A percentile compares a stretch with the other conserved stretches of the same genome.
These are phyloP conservation scores for Royoungia palumana DNA, from an alignment of 768 basidiomycete species.

Conservation along the genomic window DNA sequence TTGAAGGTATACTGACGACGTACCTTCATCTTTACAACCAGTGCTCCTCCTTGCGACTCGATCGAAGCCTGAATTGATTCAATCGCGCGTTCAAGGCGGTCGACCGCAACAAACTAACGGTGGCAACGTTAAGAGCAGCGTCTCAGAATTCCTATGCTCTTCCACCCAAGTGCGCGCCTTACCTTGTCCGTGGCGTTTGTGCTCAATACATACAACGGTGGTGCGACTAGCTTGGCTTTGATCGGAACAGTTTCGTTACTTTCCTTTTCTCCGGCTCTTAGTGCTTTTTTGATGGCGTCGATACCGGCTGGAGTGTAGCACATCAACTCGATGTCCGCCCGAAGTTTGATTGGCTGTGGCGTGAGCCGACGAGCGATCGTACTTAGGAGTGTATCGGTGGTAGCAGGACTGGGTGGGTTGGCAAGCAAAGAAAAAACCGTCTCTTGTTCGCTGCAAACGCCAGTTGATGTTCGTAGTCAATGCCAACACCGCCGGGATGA, in stretches of 20 bases:
- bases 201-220: constrained; percentile 92
- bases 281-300: constrained; percentile 91
- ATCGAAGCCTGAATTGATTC: constrained; percentile 86
- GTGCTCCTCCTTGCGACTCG: constrained; percentile 76
- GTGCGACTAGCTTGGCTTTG: constrained; percentile 95
- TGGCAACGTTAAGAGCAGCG: neutral
- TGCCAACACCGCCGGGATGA: neutral
- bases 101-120: constrained; percentile 76
- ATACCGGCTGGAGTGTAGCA: constrained; percentile 96
- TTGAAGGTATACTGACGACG: neutral
- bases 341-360: constrained; percentile 97
- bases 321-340: constrained; percentile 95
- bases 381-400: constrained; percentile 59
- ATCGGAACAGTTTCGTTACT: constrained; percentile 91
- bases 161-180: constrained; percentile 5
- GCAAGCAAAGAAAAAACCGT: constrained; percentile 75
- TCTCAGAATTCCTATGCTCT: neutral
- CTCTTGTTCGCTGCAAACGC: constrained; percentile 56
- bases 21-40: constrained; percentile 97
- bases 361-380: constrained; percentile 95
- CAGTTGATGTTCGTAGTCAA: constrained; percentile 31
- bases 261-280: constrained; percentile 83
- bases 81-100: constrained; percentile 90
- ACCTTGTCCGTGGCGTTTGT: constrained; percentile 98
- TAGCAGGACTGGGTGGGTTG: constrained; percentile 52